Evolutionary conservation across 1,139 yeast species (phyloP).

Genomic region (Sugiyamaella japonica): DNA sequence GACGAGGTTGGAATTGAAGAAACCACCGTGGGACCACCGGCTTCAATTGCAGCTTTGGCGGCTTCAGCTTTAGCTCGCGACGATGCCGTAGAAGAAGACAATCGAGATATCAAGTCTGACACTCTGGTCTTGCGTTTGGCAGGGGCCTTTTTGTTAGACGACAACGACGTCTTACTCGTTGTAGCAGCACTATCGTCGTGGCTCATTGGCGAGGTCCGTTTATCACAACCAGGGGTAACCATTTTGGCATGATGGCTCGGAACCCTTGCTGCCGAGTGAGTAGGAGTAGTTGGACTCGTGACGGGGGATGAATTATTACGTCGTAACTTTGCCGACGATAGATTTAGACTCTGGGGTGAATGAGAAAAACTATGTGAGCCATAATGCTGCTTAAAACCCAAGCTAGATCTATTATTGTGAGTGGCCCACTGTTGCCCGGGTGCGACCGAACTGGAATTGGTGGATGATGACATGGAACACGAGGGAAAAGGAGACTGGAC

Average conservation of each 20-base stretch:
- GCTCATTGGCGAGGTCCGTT: not conserved
- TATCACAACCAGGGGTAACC: not conserved
- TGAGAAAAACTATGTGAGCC: constrained; percentile 11
- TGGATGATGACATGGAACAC: not conserved
- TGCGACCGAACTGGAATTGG: not conserved
- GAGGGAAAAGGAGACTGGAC: not conserved
- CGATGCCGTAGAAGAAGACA: constrained; percentile 35
- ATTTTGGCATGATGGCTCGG: not conserved
- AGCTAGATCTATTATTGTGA: not conserved
- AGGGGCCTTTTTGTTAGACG: constrained; percentile 6
- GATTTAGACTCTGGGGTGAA: constrained; percentile 1
- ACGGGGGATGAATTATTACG: constrained; percentile 9
- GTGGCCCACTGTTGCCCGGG: not conserved
- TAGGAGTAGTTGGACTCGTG: not conserved
- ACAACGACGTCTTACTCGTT: constrained; percentile 4
- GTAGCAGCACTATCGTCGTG: not conserved
- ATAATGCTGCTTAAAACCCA: not conserved
- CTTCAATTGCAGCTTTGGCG: constrained; percentile 14
- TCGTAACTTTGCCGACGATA: not conserved
- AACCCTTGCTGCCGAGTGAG: not conserved
- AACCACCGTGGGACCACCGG: constrained; percentile 1
- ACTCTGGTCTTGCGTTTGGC: constrained; percentile 29
- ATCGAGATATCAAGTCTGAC: constrained; percentile 34
- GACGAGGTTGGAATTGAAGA: not conserved
- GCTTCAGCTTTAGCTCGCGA: constrained; percentile 34